Conservation (phyloP, 495 filamentous ascomycete genomes). For the Neurospora sp. region DNA sequence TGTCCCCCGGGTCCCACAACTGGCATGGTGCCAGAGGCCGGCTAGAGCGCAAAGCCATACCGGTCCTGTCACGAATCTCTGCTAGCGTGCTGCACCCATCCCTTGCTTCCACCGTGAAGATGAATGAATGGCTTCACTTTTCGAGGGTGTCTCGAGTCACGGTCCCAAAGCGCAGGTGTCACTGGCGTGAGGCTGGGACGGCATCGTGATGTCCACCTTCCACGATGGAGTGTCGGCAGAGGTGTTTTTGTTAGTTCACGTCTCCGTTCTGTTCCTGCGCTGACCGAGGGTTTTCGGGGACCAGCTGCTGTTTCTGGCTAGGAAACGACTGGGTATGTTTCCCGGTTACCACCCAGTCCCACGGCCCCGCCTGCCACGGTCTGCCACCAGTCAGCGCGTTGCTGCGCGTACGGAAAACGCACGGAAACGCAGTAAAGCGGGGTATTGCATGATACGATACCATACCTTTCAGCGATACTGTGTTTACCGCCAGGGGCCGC, state of each 20-base stretch:
- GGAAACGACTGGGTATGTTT: not conserved
- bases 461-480: not conserved
- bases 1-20: conserved; percentile 18
- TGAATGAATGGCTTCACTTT: not conserved
- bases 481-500: not conserved
- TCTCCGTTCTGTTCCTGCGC: not conserved
- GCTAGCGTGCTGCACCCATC: conserved; percentile 27
- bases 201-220: not conserved
- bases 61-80: conserved; percentile 19
- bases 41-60: conserved; percentile 9
- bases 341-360: not conserved
- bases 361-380: not conserved
- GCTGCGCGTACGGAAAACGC: not conserved
- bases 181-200: not conserved
- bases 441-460: not conserved
- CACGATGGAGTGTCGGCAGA: not conserved
- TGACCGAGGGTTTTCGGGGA: not conserved
- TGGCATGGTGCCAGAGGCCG: conserved; percentile 3
- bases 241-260: not conserved
- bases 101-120: conserved; percentile 19
- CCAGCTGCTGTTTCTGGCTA: not conserved
- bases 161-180: not conserved
- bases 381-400: not conserved
- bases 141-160: not conserved
- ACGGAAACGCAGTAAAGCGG: not conserved